Evolutionary conservation across 768 basidiomycete species (phyloP), one percentile per base, ranked within the genome.

Genomic region (Ramaria sp.): DNA sequence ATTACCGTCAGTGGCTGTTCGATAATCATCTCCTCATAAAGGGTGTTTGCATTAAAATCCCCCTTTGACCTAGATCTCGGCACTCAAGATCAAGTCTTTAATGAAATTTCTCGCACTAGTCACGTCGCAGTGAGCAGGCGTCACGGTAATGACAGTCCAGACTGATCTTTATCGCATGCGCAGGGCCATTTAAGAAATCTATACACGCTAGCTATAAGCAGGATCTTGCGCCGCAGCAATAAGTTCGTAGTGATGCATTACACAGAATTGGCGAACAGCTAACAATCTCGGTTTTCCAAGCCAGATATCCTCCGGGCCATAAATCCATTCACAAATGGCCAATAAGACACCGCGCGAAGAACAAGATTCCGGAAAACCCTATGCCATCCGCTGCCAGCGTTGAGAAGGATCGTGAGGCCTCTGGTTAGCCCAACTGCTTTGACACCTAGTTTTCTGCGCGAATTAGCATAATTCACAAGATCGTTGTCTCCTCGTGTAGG

Each of bases 341-440:
- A 33, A 34, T 22, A 37, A 20, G 24, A 22, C 20, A 24, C 51
- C 9, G 34, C 10, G 13, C 51, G 10, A 27, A 52, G 37, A 22
- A 52, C 6, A 17, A 52, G 34, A 39, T 52, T 52, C 51, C 51
- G 9, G 11, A 52, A 11, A 6, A 37, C 20, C 13, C 51, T 34
- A 3, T 19, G 51, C 51, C 51, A 52, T 1, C 51, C 51, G 5
- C 30, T 34, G 11, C 33, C 20, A 17, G 37, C 4, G 19, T 52
- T 52, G 34, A 52, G 33, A 19, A 66, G 45, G 3, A 59, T 54
- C 17, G 68, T 53, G 58, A 74, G 57, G 6, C 62, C 55, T 62
- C 78, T 75, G 15, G 75, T 72, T 31, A 75, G 58, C 15, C 60
- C 58, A 46, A 80, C 77, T 27, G 75, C 72, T 30, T 67, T 64